Conservation (phyloP, 169 alveolate species). For the Eimeria necatrix region DNA sequence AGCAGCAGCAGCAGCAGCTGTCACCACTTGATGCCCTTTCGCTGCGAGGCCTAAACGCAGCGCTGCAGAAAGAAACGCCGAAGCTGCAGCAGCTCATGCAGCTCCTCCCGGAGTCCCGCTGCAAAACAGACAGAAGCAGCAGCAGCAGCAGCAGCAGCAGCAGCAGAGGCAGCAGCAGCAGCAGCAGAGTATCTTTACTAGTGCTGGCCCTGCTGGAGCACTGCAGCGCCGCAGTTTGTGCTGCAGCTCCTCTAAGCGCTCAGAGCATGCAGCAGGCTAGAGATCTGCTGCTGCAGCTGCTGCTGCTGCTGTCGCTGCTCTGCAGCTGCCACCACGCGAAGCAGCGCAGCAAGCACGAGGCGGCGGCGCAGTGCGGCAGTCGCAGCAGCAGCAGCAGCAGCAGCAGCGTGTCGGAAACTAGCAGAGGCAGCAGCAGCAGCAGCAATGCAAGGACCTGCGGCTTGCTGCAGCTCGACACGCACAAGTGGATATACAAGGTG, state of each 20-base stretch:
- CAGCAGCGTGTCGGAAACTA: neutral
- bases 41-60: neutral
- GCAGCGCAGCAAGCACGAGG: conserved; percentile 43
- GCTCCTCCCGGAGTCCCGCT: neutral
- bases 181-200: neutral
- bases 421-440: conserved; percentile 17
- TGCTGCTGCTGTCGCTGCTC: conserved; percentile 54
- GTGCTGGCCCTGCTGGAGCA: conserved; percentile 15
- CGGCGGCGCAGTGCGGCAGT: neutral
- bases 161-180: conserved; percentile 25
- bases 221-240: conserved; percentile 31
- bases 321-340: conserved; percentile 50
- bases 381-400: conserved; percentile 57
- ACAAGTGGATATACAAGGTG: neutral
- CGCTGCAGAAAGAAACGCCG: neutral
- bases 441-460: neutral
- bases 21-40: conserved; percentile 6
- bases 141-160: conserved; percentile 43
- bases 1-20: conserved; percentile 39
- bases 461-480: conserved; percentile 19
- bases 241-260: conserved; percentile 15
- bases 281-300: conserved; percentile 38
- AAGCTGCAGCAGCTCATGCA: conserved; percentile 28
- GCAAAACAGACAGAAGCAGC: neutral
- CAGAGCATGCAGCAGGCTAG: neutral